phyloP scores from a whole-genome alignment of 2,329 filamentous ascomycete genomes.

The Colletotrichum godetiae region DNA sequence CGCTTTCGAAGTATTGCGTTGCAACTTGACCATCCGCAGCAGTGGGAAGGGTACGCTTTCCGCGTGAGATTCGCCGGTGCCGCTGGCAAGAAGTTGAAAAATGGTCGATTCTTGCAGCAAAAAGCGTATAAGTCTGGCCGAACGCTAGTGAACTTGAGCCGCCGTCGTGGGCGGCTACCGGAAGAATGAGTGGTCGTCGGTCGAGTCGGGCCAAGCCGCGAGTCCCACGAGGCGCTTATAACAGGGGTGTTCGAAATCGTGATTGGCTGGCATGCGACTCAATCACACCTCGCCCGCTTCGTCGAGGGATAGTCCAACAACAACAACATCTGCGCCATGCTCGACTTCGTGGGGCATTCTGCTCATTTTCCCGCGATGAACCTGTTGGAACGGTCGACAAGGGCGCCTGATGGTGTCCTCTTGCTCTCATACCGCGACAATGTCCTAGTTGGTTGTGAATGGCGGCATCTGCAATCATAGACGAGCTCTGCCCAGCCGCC shows the following conservation, averaged over 20 bases:
- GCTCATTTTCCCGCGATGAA: constrained; percentile 8
- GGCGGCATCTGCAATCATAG: constrained; percentile 3
- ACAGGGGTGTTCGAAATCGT: constrained; percentile 5
- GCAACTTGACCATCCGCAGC: not conserved
- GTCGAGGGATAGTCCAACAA: not conserved
- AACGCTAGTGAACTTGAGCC: not conserved
- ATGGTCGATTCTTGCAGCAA: not conserved
- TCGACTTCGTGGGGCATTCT: not conserved
- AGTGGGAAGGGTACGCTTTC: not conserved
- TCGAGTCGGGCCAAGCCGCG: constrained; percentile 13
- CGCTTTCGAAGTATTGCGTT: not conserved
- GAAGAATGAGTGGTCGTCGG: constrained; percentile 26
- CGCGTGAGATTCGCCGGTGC: not conserved
- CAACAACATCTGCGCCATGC: constrained; percentile 2
- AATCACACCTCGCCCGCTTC: constrained; percentile 33
- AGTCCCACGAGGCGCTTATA: constrained; percentile 32
- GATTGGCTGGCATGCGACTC: constrained; percentile 36
- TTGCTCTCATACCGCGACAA: constrained; percentile 20
- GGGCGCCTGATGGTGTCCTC: constrained; percentile 18
- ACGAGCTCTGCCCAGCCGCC: constrained; percentile 12
- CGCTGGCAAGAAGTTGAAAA: not conserved
- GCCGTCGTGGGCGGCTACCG: constrained; percentile 28
- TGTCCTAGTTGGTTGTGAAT: constrained; percentile 18
- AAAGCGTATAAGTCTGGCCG: not conserved
- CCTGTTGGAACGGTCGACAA: constrained; percentile 11